Evolutionary conservation across 192 early-diverging fungal species (phyloP), one percentile per base, ranked within the genome.

Genomic region (Chytriomyces sp.): DNA sequence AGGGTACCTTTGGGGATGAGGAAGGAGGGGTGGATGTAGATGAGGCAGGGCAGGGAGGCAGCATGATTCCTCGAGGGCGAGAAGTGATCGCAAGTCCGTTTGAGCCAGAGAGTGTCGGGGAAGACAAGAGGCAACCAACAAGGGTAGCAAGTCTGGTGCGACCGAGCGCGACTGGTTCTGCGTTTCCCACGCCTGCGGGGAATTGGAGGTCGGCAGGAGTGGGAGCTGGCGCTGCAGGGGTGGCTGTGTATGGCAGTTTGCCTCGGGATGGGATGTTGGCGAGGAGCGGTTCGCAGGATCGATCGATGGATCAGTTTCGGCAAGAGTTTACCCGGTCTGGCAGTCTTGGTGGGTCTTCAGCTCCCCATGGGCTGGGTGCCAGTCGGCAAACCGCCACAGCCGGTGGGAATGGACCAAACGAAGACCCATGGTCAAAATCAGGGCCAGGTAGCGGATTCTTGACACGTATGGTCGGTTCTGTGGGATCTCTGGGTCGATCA

Each of bases 11-110:
- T 30, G 26, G 19, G 3, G 56, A 58, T 58, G 56, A 58, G 28
- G 56, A 25, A 25, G 56, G 28, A 17, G 31, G 56, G 19, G 26
- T 58, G 22, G 56, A 28, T 3, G 56, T 32, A 22, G 19, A 58
- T 0, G 14, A 25, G 22, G 56, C 12, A 58, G 37, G 4, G 34
- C n/a, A 6, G 8, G 34, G 36, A 17, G 36, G 12, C 17, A 64
- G 62, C 40, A 64, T 64, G 62, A 28, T 64, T 44, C 62, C 62
- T 44, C 28, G 62, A 2, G 62, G 41, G 2, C 1, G 62, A 64
- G 62, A 31, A 19, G 62, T 64, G 14, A 26, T 64, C 2, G 36
- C 10, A 33, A 33, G 58, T 12, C 58, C 58, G 6, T 26, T 5
- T 26, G 37, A 17, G 12, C 17, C 17, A 14, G 59, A 36, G 3